Conservation (phyloP, 306 rosid species). For the Cucurbita maxima region DNA sequence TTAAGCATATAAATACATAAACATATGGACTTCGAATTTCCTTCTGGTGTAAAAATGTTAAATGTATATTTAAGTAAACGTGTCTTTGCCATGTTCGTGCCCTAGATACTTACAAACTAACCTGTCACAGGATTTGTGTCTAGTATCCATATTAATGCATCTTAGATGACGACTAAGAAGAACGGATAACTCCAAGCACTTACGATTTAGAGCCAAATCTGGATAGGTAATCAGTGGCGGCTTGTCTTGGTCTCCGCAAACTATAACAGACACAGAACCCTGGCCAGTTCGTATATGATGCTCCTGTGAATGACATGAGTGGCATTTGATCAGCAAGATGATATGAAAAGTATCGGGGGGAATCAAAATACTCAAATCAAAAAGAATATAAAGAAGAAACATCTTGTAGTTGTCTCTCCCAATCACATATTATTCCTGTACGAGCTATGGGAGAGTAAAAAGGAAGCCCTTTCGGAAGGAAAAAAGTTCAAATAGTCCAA, state of each 20-base stretch:
- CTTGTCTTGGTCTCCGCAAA: slow-evolving; percentile 73
- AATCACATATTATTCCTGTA: not conserved
- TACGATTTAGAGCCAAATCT: slow-evolving; percentile 78
- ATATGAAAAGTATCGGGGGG: not conserved
- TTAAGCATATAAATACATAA: too few species aligned
- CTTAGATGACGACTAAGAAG: too few species aligned
- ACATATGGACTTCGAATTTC: too few species aligned
- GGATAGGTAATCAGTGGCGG: slow-evolving; percentile 85
- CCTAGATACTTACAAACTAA: too few species aligned
- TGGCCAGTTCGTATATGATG: slow-evolving; percentile 58
- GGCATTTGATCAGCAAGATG: not conserved
- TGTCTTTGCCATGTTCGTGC: too few species aligned
- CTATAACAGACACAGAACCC: slow-evolving; percentile 78
- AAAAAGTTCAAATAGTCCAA: slow-evolving; percentile 10
- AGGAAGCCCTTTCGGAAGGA: slow-evolving; percentile 16
- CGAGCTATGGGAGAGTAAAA: not conserved
- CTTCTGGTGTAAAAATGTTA: too few species aligned
- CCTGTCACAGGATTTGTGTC: too few species aligned
- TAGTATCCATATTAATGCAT: too few species aligned
- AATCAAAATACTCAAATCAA: not conserved
- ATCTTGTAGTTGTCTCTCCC: not conserved
- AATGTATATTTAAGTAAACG: too few species aligned
- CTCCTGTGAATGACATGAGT: slow-evolving; percentile 33
- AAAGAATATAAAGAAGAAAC: not conserved
- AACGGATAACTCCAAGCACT: slow-evolving; percentile 9